Percentiles rank a stretch among this genome's conserved stretches.
Evolutionary conservation across 768 basidiomycete species (phyloP).

Genomic region (Mycena leptocephala): DNA sequence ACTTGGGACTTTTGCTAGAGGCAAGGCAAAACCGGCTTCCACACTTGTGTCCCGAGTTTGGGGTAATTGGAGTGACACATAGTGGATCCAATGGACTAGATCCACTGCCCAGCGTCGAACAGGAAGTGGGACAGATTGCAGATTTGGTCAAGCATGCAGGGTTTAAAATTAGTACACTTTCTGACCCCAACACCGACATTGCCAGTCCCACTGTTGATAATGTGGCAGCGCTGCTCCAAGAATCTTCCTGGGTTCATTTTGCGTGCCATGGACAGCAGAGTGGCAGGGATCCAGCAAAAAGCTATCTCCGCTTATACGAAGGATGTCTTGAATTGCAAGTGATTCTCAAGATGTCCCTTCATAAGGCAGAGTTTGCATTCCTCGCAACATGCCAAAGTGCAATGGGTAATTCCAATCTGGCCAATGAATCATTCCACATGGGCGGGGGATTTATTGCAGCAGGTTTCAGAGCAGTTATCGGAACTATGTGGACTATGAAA

Average conservation of each 20-base stretch:
- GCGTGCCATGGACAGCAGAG: slow-evolving; percentile 58
- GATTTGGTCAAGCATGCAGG: no score
- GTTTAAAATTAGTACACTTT: background rate
- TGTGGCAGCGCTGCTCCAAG: background rate
- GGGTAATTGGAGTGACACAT: background rate
- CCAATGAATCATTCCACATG: slow-evolving; percentile 54
- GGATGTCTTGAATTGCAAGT: slow-evolving; percentile 37
- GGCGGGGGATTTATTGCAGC: slow-evolving; percentile 58
- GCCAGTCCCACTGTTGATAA: background rate
- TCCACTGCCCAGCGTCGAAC: background rate
- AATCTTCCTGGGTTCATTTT: slow-evolving; percentile 51
- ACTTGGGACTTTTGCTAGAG: background rate
- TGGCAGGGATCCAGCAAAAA: slow-evolving; percentile 38
- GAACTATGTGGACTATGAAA: slow-evolving; percentile 61
- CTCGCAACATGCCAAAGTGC: slow-evolving; percentile 66
- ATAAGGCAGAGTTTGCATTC: slow-evolving; percentile 54
- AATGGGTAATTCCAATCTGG: slow-evolving; percentile 44
- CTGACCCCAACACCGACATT: no score
- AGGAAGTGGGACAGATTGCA: background rate
- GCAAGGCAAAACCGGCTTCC: background rate
- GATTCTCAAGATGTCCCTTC: slow-evolving; percentile 42
- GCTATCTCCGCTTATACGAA: slow-evolving; percentile 40
- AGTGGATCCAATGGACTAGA: background rate
- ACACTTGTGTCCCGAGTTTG: background rate
- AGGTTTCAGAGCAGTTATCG: slow-evolving; percentile 52